Evolutionary conservation across 768 basidiomycete species (phyloP).

Genomic region (Boletus patriciae): DNA sequence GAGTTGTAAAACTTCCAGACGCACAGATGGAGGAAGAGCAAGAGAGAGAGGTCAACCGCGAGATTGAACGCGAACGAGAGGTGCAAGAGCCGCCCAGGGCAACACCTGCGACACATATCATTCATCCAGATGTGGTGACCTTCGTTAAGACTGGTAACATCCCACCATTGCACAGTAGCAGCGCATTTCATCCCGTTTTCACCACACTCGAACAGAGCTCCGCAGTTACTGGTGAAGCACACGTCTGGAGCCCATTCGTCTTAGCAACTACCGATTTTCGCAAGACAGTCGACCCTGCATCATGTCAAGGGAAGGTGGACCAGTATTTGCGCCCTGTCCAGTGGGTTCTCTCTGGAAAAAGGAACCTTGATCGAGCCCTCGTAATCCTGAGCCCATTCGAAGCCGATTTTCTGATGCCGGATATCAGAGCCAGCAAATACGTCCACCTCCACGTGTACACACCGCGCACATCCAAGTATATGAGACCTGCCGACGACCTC

Average conservation of each 20-base stretch:
- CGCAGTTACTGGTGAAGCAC: background rate
- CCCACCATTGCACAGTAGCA: background rate
- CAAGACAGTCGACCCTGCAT: background rate
- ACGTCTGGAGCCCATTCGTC: background rate
- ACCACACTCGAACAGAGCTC: background rate
- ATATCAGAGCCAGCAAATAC: background rate
- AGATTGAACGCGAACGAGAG: conserved; percentile 34
- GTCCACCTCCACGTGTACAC: no score
- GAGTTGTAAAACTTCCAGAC: background rate
- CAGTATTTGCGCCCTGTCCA: background rate
- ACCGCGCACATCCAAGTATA: background rate
- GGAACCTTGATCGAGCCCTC: background rate
- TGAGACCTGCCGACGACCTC: background rate
- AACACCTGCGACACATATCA: background rate
- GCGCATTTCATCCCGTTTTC: conserved; percentile 7
- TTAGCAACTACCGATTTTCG: background rate
- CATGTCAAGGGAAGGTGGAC: background rate
- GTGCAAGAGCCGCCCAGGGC: background rate
- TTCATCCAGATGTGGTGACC: background rate
- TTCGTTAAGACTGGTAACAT: no score
- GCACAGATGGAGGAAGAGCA: conserved; percentile 38
- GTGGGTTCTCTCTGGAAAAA: background rate
- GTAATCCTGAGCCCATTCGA: background rate
- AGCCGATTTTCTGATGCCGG: no score
- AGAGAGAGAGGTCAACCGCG: conserved; percentile 45